Base-by-base conservation (phyloP, 495 filamentous ascomycete genomes). In the Neurospora sp. region DNA sequence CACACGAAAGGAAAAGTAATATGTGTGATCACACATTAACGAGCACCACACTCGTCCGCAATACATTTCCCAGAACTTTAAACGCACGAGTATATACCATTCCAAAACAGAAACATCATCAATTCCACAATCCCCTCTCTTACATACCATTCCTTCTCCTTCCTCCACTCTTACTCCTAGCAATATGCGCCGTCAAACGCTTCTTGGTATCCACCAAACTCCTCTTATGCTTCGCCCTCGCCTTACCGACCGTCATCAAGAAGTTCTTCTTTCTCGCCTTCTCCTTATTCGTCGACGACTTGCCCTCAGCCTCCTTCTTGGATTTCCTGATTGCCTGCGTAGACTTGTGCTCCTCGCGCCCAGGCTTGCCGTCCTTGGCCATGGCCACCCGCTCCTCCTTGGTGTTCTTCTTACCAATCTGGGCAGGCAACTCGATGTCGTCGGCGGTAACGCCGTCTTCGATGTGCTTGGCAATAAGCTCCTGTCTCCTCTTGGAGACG, bases 241-340 rank as follows among this genome's bases (percentile, higher is more conserved):
- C 95, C 86, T 98, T 98, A 68, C 94, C 93, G 44, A 98, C 81
- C 39, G 94, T 97, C 96, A 99, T 99, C 77, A 98, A 79, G 82
- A 98, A 96, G 81, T 98, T 98, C 90, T 99, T 98, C 85, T 90
- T 91, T 70, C 95, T 85, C 38, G 92, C 90, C 87, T 99, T 99
- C 86, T 99, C 96, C 86, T 92, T 93, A 84, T 99, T 99, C 76
- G 96, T 99, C 5, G 92, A 93, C 81, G 92, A 95, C 87, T 98
- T 98, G 73, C 94, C 93, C 84, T 94, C 88, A 18, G 89, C 87
- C 75, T 90, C 88, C 87, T 96, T 97, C 82, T 92, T 91, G 81
- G 93, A 87, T 84, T 94, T 92, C 69, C 91, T 86, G 78, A 89
- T 89, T 9, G 93, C 93, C 71, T 91, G 89, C 73, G 91, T 93